Evolutionary conservation across 257 asterid species (phyloP).

Genomic region (Nicotiana undulata): DNA sequence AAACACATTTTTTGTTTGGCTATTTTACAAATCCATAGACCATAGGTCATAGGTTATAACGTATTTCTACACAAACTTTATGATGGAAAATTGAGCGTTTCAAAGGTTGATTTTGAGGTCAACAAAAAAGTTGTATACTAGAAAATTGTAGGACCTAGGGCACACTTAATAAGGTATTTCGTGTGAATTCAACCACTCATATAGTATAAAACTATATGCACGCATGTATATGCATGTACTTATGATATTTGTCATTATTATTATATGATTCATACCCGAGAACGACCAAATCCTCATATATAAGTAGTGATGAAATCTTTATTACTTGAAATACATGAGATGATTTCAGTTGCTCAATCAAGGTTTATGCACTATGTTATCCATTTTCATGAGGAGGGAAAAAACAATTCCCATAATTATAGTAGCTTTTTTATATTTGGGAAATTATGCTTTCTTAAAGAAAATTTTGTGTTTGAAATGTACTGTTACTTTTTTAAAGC

Average conservation of each 20-base stretch:
- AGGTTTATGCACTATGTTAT: too few species aligned
- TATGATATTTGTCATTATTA: neutral
- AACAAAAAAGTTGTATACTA: conserved; percentile 38
- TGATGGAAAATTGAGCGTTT: neutral
- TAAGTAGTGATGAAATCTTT: neutral
- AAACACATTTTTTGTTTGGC: neutral
- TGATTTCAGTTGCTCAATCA: neutral
- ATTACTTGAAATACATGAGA: neutral
- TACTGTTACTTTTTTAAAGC: neutral
- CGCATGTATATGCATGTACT: neutral
- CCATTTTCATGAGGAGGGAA: neutral
- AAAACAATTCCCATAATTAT: too few species aligned
- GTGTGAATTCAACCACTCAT: neutral
- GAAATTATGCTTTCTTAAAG: neutral
- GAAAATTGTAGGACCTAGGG: conserved; percentile 24
- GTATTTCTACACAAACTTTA: neutral
- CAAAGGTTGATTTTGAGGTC: conserved; percentile 35
- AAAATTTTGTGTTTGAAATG: neutral
- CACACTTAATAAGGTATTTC: conserved; percentile 7
- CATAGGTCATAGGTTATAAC: neutral
- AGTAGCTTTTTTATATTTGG: too few species aligned
- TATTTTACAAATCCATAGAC: neutral
- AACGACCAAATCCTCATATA: neutral
- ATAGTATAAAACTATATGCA: neutral
- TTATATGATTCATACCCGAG: neutral